phyloP scores from a whole-genome alignment of 768 basidiomycete genomes.

The Saitozyma podzolica region DNA sequence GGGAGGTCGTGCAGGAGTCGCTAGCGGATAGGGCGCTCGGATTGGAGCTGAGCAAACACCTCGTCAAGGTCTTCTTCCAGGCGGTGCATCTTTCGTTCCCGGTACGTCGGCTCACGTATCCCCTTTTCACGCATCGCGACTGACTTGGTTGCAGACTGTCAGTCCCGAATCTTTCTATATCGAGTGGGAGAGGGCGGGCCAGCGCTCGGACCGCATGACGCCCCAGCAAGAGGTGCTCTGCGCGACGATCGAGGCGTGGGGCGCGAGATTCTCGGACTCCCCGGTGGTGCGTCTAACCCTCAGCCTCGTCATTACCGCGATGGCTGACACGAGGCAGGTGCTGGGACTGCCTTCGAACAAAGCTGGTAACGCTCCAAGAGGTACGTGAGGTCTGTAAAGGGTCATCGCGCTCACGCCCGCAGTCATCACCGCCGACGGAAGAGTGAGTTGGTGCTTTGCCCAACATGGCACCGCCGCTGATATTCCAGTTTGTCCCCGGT shows the following conservation, averaged over 20 bases:
- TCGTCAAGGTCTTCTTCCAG: slow-evolving; percentile 34
- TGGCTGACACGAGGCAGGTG: slow-evolving; percentile 7
- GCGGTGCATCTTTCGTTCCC: slow-evolving; percentile 33
- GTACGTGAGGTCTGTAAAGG: slow-evolving; percentile 4
- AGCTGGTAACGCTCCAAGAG: slow-evolving; percentile 28
- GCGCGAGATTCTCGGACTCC: slow-evolving; percentile 36
- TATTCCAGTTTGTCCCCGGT: slow-evolving; percentile 26
- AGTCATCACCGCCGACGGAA: slow-evolving; percentile 31
- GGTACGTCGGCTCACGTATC: slow-evolving; percentile 15
- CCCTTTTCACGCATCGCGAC: not conserved
- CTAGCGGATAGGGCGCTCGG: slow-evolving; percentile 34
- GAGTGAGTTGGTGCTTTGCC: slow-evolving; percentile 14
- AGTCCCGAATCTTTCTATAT: slow-evolving; percentile 37
- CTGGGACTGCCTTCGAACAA: slow-evolving; percentile 22
- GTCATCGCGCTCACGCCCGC: not conserved
- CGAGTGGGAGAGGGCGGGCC: slow-evolving; percentile 31
- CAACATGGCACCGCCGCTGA: not conserved
- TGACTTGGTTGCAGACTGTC: slow-evolving; percentile 17
- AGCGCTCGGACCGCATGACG: slow-evolving; percentile 29
- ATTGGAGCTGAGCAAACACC: slow-evolving; percentile 24
- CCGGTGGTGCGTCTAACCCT: slow-evolving; percentile 22
- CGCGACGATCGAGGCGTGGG: slow-evolving; percentile 38
- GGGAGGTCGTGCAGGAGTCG: slow-evolving; percentile 21
- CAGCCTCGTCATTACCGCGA: not conserved
- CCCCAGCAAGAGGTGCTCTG: slow-evolving; percentile 31